A percentile compares a stretch with the other conserved stretches of the same genome.
phyloP scores from a whole-genome alignment of 257 asterid genomes.

The Knoxia roxburghii region DNA sequence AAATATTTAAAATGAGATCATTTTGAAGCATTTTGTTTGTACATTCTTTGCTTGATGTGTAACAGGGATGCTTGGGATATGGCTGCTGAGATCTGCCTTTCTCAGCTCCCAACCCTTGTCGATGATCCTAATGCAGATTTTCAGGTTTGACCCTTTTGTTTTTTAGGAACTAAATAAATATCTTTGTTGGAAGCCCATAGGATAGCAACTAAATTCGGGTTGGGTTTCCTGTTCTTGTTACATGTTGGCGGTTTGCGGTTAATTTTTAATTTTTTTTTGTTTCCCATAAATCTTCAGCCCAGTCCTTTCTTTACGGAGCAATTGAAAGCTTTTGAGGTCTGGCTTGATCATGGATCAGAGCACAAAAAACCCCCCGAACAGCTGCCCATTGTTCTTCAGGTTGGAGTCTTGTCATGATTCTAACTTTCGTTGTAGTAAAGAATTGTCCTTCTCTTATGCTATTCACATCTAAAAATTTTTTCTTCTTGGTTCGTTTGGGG shows the following conservation, averaged over 20 bases:
- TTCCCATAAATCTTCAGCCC: slow-evolving; percentile 47
- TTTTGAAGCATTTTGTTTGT: neutral
- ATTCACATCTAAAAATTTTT: neutral
- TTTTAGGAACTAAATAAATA: neutral
- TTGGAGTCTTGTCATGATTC: slow-evolving; percentile 22
- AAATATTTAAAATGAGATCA: neutral
- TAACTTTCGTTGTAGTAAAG: neutral
- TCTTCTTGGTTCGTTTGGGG: neutral
- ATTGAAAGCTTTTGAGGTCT: slow-evolving; percentile 97
- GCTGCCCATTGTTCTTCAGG: slow-evolving; percentile 99
- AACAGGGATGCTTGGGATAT: slow-evolving; percentile 99
- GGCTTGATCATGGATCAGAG: slow-evolving; percentile 99
- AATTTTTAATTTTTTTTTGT: slow-evolving; percentile 3
- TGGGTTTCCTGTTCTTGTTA: neutral
- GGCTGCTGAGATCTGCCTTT: slow-evolving; percentile 99
- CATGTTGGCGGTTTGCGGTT: neutral
- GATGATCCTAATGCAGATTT: slow-evolving; percentile 93
- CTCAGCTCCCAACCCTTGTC: slow-evolving; percentile 89
- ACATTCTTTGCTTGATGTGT: slow-evolving; percentile 16
- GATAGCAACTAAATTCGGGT: neutral
- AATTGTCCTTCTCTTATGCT: neutral
- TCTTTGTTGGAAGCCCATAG: neutral
- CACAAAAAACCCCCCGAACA: slow-evolving; percentile 94
- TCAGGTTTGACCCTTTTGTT: slow-evolving; percentile 46
- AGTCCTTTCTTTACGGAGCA: slow-evolving; percentile 79